phyloP scores from a whole-genome alignment of 2,329 filamentous ascomycete species.

The Endothia cerciana region DNA sequence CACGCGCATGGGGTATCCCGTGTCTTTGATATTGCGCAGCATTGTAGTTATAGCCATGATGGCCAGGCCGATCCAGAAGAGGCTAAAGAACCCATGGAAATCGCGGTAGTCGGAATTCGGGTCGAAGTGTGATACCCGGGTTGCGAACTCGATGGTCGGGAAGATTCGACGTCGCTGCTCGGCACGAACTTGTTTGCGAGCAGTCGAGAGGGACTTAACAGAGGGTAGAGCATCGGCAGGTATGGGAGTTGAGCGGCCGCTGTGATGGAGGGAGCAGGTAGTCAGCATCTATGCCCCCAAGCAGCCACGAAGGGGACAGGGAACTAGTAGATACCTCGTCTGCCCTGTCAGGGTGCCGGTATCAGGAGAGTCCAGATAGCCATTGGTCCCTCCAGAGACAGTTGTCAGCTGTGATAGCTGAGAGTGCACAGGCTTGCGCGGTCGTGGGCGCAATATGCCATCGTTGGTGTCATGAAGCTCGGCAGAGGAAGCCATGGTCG shows the following conservation, averaged over 20 bases:
- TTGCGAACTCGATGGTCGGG: slow-evolving; percentile 88
- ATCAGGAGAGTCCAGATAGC: slow-evolving; percentile 39
- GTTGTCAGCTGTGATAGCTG: slow-evolving; percentile 49
- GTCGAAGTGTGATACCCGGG: slow-evolving; percentile 94
- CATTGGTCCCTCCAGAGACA: slow-evolving; percentile 41
- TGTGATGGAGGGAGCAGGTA: slow-evolving; percentile 42
- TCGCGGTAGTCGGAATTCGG: slow-evolving; percentile 89
- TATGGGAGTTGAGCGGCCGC: slow-evolving; percentile 81
- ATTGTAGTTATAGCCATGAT: slow-evolving; percentile 98
- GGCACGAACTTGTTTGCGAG: slow-evolving; percentile 80
- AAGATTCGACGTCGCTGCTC: slow-evolving; percentile 84
- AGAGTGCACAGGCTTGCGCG: slow-evolving; percentile 53
- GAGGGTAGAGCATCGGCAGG: slow-evolving; percentile 93
- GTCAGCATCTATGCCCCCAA: slow-evolving; percentile 13
- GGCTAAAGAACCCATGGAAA: slow-evolving; percentile 95
- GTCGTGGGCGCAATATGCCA: slow-evolving; percentile 51
- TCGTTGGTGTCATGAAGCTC: slow-evolving; percentile 42
- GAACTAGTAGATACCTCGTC: slow-evolving; percentile 47
- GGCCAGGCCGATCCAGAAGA: slow-evolving; percentile 96
- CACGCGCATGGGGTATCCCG: slow-evolving; percentile 81
- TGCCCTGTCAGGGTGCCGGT: slow-evolving; percentile 46
- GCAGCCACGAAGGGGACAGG: background rate
- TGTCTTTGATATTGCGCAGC: slow-evolving; percentile 91
- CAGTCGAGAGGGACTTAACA: slow-evolving; percentile 80
- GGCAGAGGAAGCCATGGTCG: slow-evolving; percentile 37